A percentile compares a stretch with the other conserved stretches of the same genome.
These are phyloP conservation scores for Cardamine occulta DNA, from an alignment of 345 rosid species.

Conservation along the genomic window DNA sequence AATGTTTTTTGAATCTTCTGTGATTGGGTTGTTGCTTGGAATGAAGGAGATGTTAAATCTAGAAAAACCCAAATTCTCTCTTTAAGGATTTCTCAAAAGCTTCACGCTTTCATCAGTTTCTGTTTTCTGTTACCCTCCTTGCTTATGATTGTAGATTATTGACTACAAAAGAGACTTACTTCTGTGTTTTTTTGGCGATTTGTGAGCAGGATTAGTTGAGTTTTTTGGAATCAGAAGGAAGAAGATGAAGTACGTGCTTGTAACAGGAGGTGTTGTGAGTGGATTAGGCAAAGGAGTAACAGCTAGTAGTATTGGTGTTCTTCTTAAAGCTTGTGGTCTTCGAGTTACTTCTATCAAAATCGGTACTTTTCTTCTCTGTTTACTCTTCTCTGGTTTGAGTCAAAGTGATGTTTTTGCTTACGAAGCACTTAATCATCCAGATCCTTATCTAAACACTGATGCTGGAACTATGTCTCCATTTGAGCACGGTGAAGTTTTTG, in stretches of 20 bases:
- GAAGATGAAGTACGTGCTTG: conserved; percentile 64
- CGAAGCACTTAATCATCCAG: conserved; percentile 45
- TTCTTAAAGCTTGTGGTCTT: conserved; percentile 79
- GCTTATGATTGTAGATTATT: conserved; percentile 2
- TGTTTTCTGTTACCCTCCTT: neutral
- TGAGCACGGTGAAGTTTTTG: conserved; percentile 98
- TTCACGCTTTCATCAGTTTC: neutral
- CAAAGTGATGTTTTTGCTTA: conserved; percentile 35
- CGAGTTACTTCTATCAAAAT: conserved; percentile 84
- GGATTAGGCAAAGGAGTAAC: conserved; percentile 78
- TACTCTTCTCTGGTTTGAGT: conserved; percentile 1
- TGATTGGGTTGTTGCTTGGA: neutral
- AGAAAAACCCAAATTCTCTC: neutral
- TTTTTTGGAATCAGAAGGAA: conserved; percentile 4
- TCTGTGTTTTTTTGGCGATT: neutral
- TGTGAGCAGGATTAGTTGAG: conserved; percentile 25
- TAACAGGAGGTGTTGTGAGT: conserved; percentile 75
- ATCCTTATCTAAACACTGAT: conserved; percentile 94
- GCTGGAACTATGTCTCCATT: conserved; percentile 99
- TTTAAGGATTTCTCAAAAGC: conserved; percentile 26
- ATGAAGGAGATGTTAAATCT: conserved; percentile 5
- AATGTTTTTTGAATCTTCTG: neutral
- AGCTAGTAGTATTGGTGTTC: conserved; percentile 67
- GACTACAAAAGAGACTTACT: neutral
- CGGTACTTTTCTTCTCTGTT: conserved; percentile 43